Conservation (phyloP, 495 filamentous ascomycete genomes). For the Penicillium mononematosum region DNA sequence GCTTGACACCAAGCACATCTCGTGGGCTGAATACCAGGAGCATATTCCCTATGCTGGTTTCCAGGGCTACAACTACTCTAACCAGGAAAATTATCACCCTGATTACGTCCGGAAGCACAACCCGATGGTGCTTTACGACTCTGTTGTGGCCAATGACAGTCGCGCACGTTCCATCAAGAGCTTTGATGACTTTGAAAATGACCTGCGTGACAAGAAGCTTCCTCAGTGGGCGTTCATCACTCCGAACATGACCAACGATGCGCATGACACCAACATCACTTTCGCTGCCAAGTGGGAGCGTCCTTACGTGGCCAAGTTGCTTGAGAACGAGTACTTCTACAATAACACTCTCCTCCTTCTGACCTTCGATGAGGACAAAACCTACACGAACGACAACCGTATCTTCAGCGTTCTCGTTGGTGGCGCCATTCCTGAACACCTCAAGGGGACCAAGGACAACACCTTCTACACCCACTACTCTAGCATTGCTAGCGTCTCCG, state of each 20-base stretch:
- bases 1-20: constrained; percentile 63
- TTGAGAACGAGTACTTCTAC: constrained; percentile 64
- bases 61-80: constrained; percentile 54
- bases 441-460: constrained; percentile 60
- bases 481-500: constrained; percentile 60
- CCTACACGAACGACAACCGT: constrained; percentile 54
- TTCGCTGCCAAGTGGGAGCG: constrained; percentile 59
- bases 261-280: constrained; percentile 65
- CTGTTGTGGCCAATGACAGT: constrained; percentile 50
- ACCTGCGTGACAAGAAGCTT: constrained; percentile 54
- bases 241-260: constrained; percentile 42
- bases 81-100: constrained; percentile 50
- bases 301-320: constrained; percentile 58
- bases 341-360: constrained; percentile 44
- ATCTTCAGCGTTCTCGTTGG: constrained; percentile 63
- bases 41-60: constrained; percentile 66
- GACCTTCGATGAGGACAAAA: constrained; percentile 65
- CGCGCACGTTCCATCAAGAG: constrained; percentile 64
- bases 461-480: constrained; percentile 75
- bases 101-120: constrained; percentile 79
- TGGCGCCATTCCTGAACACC: constrained; percentile 55
- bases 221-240: constrained; percentile 73
- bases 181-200: constrained; percentile 59
- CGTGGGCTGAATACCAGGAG: constrained; percentile 71
- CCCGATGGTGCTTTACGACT: constrained; percentile 59